Evolutionary conservation across 2,329 filamentous ascomycete genomes (phyloP).

Genomic region (Calonectria hawksworthii): DNA sequence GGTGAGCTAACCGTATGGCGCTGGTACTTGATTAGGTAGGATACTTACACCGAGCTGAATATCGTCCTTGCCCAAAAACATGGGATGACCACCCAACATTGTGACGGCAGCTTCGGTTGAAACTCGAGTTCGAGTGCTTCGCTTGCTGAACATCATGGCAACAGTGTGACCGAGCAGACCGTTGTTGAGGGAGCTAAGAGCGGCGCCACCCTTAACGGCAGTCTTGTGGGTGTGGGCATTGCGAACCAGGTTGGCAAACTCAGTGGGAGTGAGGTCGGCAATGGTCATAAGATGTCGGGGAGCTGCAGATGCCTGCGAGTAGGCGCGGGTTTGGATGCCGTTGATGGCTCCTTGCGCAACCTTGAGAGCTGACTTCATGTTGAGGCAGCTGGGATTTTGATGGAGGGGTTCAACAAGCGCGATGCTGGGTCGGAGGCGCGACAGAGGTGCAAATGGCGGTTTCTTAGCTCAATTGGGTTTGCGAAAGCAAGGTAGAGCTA

Average conservation of each 20-base stretch:
- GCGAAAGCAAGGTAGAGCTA: not conserved
- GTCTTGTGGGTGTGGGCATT: constrained; percentile 85
- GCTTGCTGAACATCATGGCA: constrained; percentile 97
- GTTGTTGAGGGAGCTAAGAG: constrained; percentile 69
- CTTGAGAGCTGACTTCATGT: constrained; percentile 54
- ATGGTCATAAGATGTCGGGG: constrained; percentile 95
- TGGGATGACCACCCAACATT: constrained; percentile 91
- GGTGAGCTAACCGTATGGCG: constrained; percentile 11
- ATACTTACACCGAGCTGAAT: constrained; percentile 87
- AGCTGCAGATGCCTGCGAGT: constrained; percentile 54
- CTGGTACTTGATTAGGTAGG: not conserved
- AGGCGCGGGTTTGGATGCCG: constrained; percentile 58
- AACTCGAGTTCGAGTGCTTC: constrained; percentile 92
- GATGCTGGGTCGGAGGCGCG: not conserved
- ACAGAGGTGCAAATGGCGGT: not conserved
- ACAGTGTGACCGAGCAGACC: constrained; percentile 83
- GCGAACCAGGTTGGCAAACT: constrained; percentile 85
- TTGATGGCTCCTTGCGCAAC: constrained; percentile 51
- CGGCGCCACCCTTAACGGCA: constrained; percentile 76
- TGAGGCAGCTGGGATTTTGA: constrained; percentile 23
- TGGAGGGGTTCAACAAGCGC: not conserved
- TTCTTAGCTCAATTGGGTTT: not conserved
- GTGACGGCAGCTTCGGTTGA: constrained; percentile 93
- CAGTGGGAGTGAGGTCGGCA: constrained; percentile 82
- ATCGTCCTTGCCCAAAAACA: constrained; percentile 96